Evolutionary conservation across 345 rosid genomes (phyloP).

Genomic region (Brassica incana): DNA sequence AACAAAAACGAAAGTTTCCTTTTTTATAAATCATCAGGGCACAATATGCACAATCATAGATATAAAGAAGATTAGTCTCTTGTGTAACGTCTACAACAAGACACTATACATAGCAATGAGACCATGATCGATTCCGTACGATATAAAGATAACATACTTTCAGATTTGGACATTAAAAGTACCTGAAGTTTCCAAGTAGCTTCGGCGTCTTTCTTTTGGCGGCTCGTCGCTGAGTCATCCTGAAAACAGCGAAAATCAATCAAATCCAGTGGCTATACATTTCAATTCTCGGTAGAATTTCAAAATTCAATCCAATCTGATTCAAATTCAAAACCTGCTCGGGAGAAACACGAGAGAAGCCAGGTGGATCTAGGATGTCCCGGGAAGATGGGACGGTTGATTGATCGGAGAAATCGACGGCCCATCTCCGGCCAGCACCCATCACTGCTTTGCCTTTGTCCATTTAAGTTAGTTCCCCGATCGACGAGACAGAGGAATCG

Average conservation of each 20-base stretch:
- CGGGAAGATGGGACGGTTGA: constrained; percentile 77
- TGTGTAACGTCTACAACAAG: no score
- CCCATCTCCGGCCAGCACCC: constrained; percentile 98
- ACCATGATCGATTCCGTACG: background rate
- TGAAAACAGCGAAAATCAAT: constrained; percentile 27
- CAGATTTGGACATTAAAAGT: background rate
- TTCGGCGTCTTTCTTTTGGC: constrained; percentile 98
- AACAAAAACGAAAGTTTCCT: no score
- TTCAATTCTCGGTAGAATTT: background rate
- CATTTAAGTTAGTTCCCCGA: constrained; percentile 42
- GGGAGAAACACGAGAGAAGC: constrained; percentile 79
- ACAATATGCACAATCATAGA: no score
- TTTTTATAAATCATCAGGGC: no score
- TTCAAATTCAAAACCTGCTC: constrained; percentile 56
- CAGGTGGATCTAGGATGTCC: constrained; percentile 91
- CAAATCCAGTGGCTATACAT: background rate
- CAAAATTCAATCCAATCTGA: background rate
- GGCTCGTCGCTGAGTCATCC: constrained; percentile 82
- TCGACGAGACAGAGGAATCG: background rate
- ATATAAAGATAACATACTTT: background rate
- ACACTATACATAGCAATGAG: background rate
- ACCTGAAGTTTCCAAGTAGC: constrained; percentile 98
- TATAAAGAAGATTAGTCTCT: no score
- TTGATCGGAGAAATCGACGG: constrained; percentile 89
- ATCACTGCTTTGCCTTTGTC: constrained; percentile 96